A percentile compares a stretch with the other conserved stretches of the same genome.
These are phyloP conservation scores for Aspergillus phoenicis DNA, from an alignment of 2,329 filamentous ascomycete species.

Conservation along the genomic window DNA sequence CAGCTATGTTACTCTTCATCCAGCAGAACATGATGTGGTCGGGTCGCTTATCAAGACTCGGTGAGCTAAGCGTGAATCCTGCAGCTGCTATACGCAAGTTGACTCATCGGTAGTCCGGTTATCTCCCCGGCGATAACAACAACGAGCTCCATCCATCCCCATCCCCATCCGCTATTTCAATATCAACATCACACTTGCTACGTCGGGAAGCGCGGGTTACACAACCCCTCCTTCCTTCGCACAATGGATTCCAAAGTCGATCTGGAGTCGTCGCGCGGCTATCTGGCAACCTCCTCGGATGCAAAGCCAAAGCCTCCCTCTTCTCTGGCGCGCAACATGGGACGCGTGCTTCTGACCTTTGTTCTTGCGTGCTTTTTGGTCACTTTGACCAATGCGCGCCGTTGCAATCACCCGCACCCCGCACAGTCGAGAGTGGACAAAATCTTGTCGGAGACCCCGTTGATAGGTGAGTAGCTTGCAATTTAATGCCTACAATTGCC, in stretches of 20 bases:
- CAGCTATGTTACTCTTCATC: no score
- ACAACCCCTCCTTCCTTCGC: not conserved
- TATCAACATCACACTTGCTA: not conserved
- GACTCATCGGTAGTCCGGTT: not conserved
- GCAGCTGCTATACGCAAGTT: not conserved
- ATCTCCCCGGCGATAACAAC: not conserved
- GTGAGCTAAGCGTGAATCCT: not conserved
- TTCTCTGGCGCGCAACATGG: slow-evolving; percentile 2
- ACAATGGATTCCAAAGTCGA: slow-evolving; percentile 1
- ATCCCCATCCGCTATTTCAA: not conserved
- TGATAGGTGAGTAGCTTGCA: slow-evolving; percentile 46
- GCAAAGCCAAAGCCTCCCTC: not conserved
- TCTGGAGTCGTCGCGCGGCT: not conserved
- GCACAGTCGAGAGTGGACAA: slow-evolving; percentile 45
- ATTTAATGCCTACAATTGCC: no score
- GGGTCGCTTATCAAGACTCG: no score
- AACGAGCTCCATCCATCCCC: not conserved
- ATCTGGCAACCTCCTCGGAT: not conserved
- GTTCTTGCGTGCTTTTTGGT: slow-evolving; percentile 13
- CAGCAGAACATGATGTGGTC: no score
- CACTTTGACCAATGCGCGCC: slow-evolving; percentile 6
- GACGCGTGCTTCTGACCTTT: slow-evolving; percentile 4
- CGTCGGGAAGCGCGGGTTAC: not conserved
- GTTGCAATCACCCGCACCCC: slow-evolving; percentile 15
- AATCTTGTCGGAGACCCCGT: slow-evolving; percentile 51